These are phyloP conservation scores for Usnea hakonensis DNA, from an alignment of 495 filamentous ascomycete species.

Conservation along the genomic window DNA sequence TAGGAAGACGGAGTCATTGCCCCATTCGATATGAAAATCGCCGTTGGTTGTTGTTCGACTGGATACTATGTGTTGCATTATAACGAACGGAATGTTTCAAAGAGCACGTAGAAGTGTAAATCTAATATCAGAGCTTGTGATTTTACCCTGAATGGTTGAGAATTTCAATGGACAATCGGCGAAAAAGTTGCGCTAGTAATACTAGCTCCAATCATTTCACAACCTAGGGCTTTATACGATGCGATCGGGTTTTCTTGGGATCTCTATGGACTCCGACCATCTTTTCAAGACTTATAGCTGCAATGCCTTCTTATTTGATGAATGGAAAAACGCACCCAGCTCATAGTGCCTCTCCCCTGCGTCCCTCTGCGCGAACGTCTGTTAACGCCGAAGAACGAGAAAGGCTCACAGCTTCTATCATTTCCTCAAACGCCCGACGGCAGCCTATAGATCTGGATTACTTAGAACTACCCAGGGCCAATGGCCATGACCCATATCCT, in stretches of 20 bases:
- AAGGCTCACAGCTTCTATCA: conserved; percentile 46
- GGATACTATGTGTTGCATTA: neutral
- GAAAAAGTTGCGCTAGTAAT: too few species aligned
- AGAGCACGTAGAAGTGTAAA: neutral
- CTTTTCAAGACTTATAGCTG: conserved; percentile 37
- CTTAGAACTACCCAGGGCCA: conserved; percentile 3
- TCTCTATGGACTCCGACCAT: conserved; percentile 27
- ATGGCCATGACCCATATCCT: neutral
- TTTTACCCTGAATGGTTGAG: too few species aligned
- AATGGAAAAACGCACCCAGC: conserved; percentile 30
- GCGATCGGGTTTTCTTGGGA: neutral
- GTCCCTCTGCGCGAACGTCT: conserved; percentile 21
- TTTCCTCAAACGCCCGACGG: conserved; percentile 40
- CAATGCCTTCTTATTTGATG: conserved; percentile 42
- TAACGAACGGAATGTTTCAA: neutral
- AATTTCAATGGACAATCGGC: too few species aligned
- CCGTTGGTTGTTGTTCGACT: neutral
- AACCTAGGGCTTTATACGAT: neutral
- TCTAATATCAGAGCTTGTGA: too few species aligned
- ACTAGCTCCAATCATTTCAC: too few species aligned
- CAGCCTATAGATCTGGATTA: conserved; percentile 36
- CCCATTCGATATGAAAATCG: neutral
- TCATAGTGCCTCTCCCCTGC: conserved; percentile 31
- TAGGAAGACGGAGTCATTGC: conserved; percentile 1
- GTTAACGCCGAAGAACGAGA: conserved; percentile 42